Conservation (phyloP, 1,284 basidiomycete genomes). For the Cryptococcus maquisensis region DNA sequence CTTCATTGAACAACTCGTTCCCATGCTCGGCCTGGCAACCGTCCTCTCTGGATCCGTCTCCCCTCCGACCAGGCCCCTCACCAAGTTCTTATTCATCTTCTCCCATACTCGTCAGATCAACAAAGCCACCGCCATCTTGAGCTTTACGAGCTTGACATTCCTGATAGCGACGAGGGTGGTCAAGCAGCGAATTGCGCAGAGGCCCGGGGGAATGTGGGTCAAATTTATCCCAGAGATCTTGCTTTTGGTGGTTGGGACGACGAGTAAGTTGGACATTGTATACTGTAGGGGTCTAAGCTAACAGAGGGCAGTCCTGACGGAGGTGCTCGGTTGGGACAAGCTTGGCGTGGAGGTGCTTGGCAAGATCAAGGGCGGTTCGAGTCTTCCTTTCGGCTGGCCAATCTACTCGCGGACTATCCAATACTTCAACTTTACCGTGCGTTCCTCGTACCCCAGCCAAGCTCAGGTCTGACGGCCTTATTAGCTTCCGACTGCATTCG, state of each 20-base stretch:
- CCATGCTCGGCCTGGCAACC: conserved; percentile 61
- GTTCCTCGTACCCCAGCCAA: conserved; percentile 5
- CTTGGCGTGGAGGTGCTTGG: conserved; percentile 79
- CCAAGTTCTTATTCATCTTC: conserved; percentile 73
- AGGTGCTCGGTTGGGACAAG: conserved; percentile 67
- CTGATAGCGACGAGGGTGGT: conserved; percentile 57
- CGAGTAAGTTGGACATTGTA: conserved; percentile 55
- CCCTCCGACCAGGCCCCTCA: conserved; percentile 53
- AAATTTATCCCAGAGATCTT: conserved; percentile 81
- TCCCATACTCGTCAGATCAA: conserved; percentile 63
- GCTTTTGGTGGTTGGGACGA: conserved; percentile 69
- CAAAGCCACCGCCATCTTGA: conserved; percentile 64
- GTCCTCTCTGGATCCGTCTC: conserved; percentile 59
- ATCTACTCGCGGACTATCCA: conserved; percentile 57
- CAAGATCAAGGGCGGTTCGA: conserved; percentile 61
- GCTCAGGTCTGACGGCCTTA: neutral
- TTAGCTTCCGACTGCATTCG: conserved; percentile 48
- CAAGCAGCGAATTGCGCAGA: conserved; percentile 52
- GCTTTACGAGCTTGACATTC: conserved; percentile 60
- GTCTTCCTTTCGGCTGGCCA: conserved; percentile 60
- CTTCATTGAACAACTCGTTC: conserved; percentile 60
- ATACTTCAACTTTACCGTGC: conserved; percentile 62
- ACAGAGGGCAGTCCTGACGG: conserved; percentile 59
- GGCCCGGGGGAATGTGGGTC: conserved; percentile 57
- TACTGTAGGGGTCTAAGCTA: neutral